Percentiles rank a stretch among this genome's conserved stretches.
Evolutionary conservation across 1,284 basidiomycete species (phyloP).

Genomic region (Pascua guehoae): DNA sequence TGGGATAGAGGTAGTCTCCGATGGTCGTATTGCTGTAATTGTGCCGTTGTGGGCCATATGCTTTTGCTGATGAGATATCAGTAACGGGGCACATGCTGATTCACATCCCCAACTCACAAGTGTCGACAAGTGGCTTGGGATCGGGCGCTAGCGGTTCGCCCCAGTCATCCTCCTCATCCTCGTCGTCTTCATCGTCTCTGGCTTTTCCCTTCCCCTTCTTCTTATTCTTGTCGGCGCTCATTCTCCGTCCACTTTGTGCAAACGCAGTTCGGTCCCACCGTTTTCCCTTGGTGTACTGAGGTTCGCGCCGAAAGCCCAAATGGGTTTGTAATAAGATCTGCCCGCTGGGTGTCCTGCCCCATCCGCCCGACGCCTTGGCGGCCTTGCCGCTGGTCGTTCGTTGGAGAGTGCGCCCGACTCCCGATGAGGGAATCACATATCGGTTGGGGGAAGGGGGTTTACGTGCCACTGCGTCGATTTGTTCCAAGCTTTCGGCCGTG

Average conservation of each 20-base stretch:
- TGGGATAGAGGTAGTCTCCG: slow-evolving; percentile 87
- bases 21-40: slow-evolving; percentile 72
- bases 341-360: slow-evolving; percentile 4
- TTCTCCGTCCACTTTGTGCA: slow-evolving; percentile 67
- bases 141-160: slow-evolving; percentile 72
- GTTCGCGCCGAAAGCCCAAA: slow-evolving; percentile 40
- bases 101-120: slow-evolving; percentile 27
- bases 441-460: not conserved
- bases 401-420: not conserved
- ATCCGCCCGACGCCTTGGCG: not conserved
- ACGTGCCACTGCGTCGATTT: slow-evolving; percentile 17
- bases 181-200: slow-evolving; percentile 49
- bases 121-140: slow-evolving; percentile 64
- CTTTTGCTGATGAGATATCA: slow-evolving; percentile 19
- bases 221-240: slow-evolving; percentile 40
- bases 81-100: not conserved
- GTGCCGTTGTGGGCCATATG: slow-evolving; percentile 64
- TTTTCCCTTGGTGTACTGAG: slow-evolving; percentile 54
- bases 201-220: slow-evolving; percentile 40
- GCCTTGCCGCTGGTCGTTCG: not conserved
- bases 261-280: slow-evolving; percentile 81
- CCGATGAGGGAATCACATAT: not conserved
- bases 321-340: slow-evolving; percentile 38
- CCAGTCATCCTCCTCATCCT: slow-evolving; percentile 49
- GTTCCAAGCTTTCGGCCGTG: slow-evolving; percentile 17